Base-by-base conservation (phyloP, 23 red algal species). In the Cyanidiococcus yangmingshanensis region DNA sequence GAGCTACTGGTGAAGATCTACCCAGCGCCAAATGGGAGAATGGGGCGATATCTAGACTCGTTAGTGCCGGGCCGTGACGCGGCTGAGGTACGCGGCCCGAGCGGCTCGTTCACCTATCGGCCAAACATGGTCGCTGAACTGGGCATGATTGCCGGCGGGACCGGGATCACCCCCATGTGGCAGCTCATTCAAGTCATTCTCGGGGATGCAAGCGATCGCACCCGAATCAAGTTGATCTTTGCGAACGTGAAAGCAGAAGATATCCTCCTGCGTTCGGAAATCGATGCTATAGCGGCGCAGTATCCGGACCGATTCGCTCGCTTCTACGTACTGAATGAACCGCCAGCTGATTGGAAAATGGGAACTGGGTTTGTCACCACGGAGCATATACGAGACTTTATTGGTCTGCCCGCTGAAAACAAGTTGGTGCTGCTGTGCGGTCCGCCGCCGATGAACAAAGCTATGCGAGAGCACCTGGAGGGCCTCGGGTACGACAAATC, bases 101-200 rank as follows among this genome's bases (percentile, higher is more conserved):
- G 82, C 38, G 92, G 92, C 0, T 74, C 84, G 29, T 90, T 96
- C 74, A 71, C 68, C 24, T 96, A 96, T 77, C 58, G 39, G 2
- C 54, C 15, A 21, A 85, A 85, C 57, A 39, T 82, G 34, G 80
- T 63, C 39, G 30, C 39, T 1, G 39, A 74, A 31, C 21, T 96
- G 0, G 76, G 82, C 30, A 96, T 96, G 92, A 83, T 96, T n/a
- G 88, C 87, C 38, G 92, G 92, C 27, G 92, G 92, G 16, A 96
- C 92, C 27, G 92, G 92, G n/a, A 90, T 96, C 57, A 96, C 92
- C 75, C 92, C 92, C 1, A 88, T 88, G 87, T 96, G 84, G 82
- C 92, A 96, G 82, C 67, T 96, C 29, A 83, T 90, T 29, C 32
- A 38, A 21, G 75, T 71, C 0, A 84, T 90, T 2, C 33, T 96